Evolutionary conservation across 164 flowering plant species (phyloP).

Genomic region (Sextonia rubra): DNA sequence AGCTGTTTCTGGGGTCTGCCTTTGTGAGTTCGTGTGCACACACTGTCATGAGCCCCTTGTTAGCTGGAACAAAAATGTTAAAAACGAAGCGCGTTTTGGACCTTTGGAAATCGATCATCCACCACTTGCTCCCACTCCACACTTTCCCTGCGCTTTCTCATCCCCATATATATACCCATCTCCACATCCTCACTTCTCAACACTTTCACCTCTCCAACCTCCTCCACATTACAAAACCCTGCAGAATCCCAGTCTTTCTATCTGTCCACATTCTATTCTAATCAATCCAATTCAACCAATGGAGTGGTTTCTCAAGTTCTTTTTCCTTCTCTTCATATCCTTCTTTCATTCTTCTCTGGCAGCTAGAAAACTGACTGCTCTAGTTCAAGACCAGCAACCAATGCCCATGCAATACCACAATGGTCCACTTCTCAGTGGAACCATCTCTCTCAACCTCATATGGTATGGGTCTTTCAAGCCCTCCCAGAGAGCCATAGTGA

Average conservation of each 20-base stretch:
- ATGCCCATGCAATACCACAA: slow-evolving; percentile 52
- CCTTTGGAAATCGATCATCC: neutral
- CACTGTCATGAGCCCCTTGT: neutral
- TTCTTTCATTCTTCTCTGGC: neutral
- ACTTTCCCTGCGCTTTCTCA: neutral
- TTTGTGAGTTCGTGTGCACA: neutral
- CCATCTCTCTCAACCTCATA: slow-evolving; percentile 50
- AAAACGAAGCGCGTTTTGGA: slow-evolving; percentile 4
- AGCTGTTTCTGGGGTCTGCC: neutral
- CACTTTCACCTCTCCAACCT: neutral
- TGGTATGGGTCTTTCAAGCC: slow-evolving; percentile 76
- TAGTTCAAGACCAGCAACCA: slow-evolving; percentile 25
- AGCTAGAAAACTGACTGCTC: slow-evolving; percentile 1
- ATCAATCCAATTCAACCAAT: neutral
- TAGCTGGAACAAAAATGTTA: neutral
- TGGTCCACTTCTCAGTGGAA: slow-evolving; percentile 60
- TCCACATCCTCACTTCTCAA: neutral
- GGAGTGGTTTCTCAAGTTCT: neutral
- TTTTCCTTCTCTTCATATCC: neutral
- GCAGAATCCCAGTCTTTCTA: neutral
- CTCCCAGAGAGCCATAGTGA: slow-evolving; percentile 49
- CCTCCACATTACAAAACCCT: neutral
- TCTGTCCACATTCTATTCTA: too few relatives aligned
- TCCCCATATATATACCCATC: neutral
- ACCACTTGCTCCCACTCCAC: neutral